Conservation (phyloP, 495 filamentous ascomycete genomes). For the Xylaria flabelliformis region DNA sequence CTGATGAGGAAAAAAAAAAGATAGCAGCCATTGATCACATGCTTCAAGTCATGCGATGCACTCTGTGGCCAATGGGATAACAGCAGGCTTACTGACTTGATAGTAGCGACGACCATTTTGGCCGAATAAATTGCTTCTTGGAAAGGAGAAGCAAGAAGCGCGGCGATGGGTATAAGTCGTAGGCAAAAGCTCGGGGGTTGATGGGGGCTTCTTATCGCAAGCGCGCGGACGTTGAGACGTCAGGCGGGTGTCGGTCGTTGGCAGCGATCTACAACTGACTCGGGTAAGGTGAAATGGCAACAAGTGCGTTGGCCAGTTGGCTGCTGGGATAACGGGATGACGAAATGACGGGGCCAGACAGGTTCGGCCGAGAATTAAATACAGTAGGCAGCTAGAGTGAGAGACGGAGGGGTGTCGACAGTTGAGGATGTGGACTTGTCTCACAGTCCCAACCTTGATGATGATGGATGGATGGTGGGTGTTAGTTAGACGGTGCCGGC, state of each 20-base stretch:
- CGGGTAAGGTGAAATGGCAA: background rate
- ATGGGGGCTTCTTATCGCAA: constrained; percentile 37
- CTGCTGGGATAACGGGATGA: constrained; percentile 8
- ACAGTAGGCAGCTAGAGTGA: background rate
- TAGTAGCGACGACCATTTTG: constrained; percentile 83
- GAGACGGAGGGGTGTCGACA: constrained; percentile 19
- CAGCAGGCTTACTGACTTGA: constrained; percentile 68
- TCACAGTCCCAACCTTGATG: background rate
- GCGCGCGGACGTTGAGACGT: constrained; percentile 30
- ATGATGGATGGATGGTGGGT: constrained; percentile 3
- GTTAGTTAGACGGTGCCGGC: background rate
- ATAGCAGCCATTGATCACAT: constrained; percentile 26
- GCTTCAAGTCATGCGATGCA: constrained; percentile 21
- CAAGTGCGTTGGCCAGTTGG: background rate
- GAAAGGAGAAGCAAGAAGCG: constrained; percentile 33
- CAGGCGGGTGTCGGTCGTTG: constrained; percentile 36
- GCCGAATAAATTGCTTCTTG: constrained; percentile 37
- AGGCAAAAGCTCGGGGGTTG: constrained; percentile 12
- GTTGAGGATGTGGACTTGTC: constrained; percentile 19
- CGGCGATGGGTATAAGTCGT: constrained; percentile 33
- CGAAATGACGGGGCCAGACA: background rate
- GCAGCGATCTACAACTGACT: constrained; percentile 22
- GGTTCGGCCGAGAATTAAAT: constrained; percentile 3
- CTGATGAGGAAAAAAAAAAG: constrained; percentile 13
- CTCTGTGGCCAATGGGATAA: constrained; percentile 23